Base-by-base conservation (phyloP, 371 early-diverging fungal genomes). In the Rhizopus delemar region DNA sequence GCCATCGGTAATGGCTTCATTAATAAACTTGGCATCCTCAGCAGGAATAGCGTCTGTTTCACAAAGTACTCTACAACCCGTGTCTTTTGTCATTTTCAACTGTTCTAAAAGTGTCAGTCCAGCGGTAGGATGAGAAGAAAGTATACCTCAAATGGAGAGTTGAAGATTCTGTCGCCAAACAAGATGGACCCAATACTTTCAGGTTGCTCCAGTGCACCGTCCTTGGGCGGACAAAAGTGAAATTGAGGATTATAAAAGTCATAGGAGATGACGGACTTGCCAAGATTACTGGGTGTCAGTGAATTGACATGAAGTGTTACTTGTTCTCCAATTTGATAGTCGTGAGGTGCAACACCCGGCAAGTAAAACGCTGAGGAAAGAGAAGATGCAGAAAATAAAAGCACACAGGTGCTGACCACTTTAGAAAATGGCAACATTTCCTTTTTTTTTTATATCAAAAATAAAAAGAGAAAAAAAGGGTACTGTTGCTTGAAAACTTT, bases 121-220 rank as follows among this genome's bases (percentile, higher is more conserved):
- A 11, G 3, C n/a, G 5, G 39, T 4, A 4, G 39, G 11, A 11
- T 48, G 11, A 9, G 5, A 12, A 28, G 8, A 29, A 28, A 32
- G 8, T 39, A 49, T 85, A 92, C 89, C 77, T 92, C 74, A 65
- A 92, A 94, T 3, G 85, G 82, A 4, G 96, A 94, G 50, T 80
- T 86, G 65, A 86, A 93, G 63, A 98, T 91, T 41, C 98, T 86
- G 68, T 98, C 97, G 9, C 98, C 98, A 84, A 95, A 94, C 41
- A 98, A 75, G 49, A 96, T 89, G 57, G 87, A 85, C 16, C 98
- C 98, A 49, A 98, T 81, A 5, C 86, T 87, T 77, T 94, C 98
- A 9, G 88, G 63, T 59, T 89, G 87, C 8, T 85, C 68, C 66
- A 84, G 69, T 22, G 83, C 77, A 4, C 83, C 87, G 5, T 74